Evolutionary conservation across 805 yeast genomes (phyloP), one percentile per base, ranked within the genome.

Genomic region (Saccharomyces jurei): DNA sequence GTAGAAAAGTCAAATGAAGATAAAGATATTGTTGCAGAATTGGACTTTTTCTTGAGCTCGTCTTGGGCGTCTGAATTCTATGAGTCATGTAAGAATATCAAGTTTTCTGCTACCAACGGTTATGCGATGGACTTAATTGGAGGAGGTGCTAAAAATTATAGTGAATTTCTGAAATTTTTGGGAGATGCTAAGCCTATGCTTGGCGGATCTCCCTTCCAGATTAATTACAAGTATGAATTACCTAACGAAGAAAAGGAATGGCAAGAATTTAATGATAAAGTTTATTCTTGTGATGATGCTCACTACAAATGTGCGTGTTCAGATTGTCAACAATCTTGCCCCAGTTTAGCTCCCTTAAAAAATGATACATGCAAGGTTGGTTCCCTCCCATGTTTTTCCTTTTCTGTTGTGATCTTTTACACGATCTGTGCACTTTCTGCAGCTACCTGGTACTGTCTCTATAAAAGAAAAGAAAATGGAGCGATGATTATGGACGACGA

Each of bases 151-250:
- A 78, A 76, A 53, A 81, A 83, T 61, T 87, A 81, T 68, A 62
- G 74, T 31, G 81, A 82, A 53, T 92, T 92, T 66, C 73, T 92
- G 60, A 87, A 90, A 71, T 94, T 92, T 65, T 71, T 94, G 51
- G 98, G 98, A 11, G 98, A 92, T 67, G 95, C 89, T 62, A 91
- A 92, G 68, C 98, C 98, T 0, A 60, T 89, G 62, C 74, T 92
- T 3, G 97, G 98, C 0, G 99, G 99, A 0, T 89, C 96, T 0
- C 97, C 97, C 0, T 89, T 92, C 67, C 98, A 92, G 68, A 91
- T 92, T 57, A 86, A 90, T 66, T 90, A 82, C 68, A 71, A 74
- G 2, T 88, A 82, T 73, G 73, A 73, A 17, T 61, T 67, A 22
- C 70, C 71, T 28, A 63, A 66, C 10, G 56, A 57, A 4, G 26